These are phyloP conservation scores for Penicillium brevicompactum DNA, from an alignment of 2,329 filamentous ascomycete species.

Conservation along the genomic window DNA sequence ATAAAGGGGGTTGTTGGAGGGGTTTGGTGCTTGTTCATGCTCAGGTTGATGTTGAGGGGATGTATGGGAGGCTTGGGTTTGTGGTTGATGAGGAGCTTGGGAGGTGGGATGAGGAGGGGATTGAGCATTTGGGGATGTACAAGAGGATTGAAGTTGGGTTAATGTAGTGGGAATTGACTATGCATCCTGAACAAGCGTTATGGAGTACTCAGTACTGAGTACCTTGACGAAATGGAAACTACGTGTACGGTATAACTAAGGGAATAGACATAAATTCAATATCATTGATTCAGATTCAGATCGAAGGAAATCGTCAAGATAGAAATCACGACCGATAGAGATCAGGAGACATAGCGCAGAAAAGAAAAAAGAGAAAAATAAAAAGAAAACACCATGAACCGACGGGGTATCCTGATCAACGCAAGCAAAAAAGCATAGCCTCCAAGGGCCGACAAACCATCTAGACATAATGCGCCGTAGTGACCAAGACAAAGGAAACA, in stretches of 20 bases:
- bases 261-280: neutral
- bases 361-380: conserved; percentile 25
- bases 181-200: too few relatives aligned
- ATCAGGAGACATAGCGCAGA: conserved; percentile 15
- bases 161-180: neutral
- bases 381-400: conserved; percentile 30
- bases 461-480: conserved; percentile 3
- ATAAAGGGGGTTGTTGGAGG: conserved; percentile 56
- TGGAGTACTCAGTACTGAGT: too few relatives aligned
- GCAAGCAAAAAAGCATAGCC: conserved; percentile 14
- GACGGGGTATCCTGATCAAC: conserved; percentile 40
- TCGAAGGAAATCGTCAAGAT: neutral
- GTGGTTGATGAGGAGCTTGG: conserved; percentile 71
- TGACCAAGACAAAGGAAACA: neutral
- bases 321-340: conserved; percentile 1
- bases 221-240: too few relatives aligned
- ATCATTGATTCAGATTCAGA: conserved; percentile 4
- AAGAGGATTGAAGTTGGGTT: conserved; percentile 38
- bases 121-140: conserved; percentile 86
- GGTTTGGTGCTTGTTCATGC: conserved; percentile 80
- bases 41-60: conserved; percentile 64
- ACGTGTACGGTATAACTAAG: too few relatives aligned
- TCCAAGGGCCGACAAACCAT: neutral
- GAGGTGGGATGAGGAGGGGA: conserved; percentile 80
- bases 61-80: conserved; percentile 76